phyloP scores from a whole-genome alignment of 257 asterid species.

The Ocimum tenuiflorum region DNA sequence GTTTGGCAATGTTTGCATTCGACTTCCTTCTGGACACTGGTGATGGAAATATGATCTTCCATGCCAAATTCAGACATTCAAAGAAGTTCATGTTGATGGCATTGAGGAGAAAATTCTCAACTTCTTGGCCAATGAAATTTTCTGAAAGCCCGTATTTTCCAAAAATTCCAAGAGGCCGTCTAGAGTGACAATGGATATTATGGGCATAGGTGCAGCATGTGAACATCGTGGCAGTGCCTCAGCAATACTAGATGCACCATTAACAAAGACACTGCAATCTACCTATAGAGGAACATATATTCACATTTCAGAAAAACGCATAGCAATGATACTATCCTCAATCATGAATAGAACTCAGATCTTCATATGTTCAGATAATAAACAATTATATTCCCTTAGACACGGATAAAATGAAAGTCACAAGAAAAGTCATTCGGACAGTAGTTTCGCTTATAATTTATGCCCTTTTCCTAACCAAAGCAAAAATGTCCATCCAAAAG shows the following conservation, averaged over 20 bases:
- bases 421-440: not conserved
- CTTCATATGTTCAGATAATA: no score
- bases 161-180: conserved; percentile 43
- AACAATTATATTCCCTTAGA: not conserved
- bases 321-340: not conserved
- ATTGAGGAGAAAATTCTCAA: conserved; percentile 65
- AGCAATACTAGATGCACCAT: conserved; percentile 35
- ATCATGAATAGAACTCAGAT: not conserved
- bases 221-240: conserved; percentile 40
- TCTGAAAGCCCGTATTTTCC: conserved; percentile 49
- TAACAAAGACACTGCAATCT: conserved; percentile 44
- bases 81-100: conserved; percentile 68
- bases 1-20: conserved; percentile 84
- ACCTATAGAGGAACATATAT: conserved; percentile 38
- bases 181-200: conserved; percentile 49
- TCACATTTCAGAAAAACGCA: conserved; percentile 1
- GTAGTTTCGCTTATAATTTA: not conserved
- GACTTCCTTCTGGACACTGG: conserved; percentile 51
- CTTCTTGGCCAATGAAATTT: conserved; percentile 53
- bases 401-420: not conserved
- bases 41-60: conserved; percentile 90
- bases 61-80: conserved; percentile 82
- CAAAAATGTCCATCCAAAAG: no score
- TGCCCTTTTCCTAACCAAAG: not conserved
- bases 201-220: conserved; percentile 28